Base-by-base conservation (phyloP, 202 grass and related monocot genomes). In the Hordeum pubiflorum region DNA sequence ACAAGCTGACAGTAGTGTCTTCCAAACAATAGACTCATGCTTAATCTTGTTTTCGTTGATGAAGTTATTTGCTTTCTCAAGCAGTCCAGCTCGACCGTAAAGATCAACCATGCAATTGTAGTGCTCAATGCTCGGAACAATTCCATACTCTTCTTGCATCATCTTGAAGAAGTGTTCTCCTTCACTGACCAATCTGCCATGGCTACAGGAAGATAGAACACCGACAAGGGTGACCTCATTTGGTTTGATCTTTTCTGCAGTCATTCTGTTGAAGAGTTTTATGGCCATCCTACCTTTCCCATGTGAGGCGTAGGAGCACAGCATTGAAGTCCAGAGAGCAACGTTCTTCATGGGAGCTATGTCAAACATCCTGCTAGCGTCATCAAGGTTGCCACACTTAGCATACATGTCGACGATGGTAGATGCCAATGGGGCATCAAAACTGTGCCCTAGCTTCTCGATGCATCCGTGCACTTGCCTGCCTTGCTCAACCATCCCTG, bases 31-130 rank as follows among this genome's bases (percentile, higher is more conserved):
- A 62, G 88, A 67, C 55, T 89, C 70, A 73, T 84, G 41, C 9
- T 66, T 67, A 50, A 94, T 91, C 68, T 82, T 84, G 32, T 91
- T 82, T 77, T 87, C 58, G 31, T 76, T 46, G 34, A 94, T 94
- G 63, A 89, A 94, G 13, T 80, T 69, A 39, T 86, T 83, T 68
- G 83, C 91, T 58, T 68, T 82, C 18, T 73, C 61, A 0, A 94
- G 80, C 39, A 94, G 44, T 76, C 91, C 91, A 82, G 91, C 69
- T 85, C 88, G 77, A 48, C 88, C 86, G 2, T 88, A 90, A 73
- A 94, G 91, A 85, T 94, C 88, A 52, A 94, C 91, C 84, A 94
- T 89, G 55, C 91, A 91, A 84, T 89, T 88, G 55, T 79, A 91
- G 58, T 94, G 91, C 33, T 94, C 88, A 6, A 75, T 82, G 55